Base-by-base conservation (phyloP, 2,329 filamentous ascomycete species). In the Diaporthe sp. region DNA sequence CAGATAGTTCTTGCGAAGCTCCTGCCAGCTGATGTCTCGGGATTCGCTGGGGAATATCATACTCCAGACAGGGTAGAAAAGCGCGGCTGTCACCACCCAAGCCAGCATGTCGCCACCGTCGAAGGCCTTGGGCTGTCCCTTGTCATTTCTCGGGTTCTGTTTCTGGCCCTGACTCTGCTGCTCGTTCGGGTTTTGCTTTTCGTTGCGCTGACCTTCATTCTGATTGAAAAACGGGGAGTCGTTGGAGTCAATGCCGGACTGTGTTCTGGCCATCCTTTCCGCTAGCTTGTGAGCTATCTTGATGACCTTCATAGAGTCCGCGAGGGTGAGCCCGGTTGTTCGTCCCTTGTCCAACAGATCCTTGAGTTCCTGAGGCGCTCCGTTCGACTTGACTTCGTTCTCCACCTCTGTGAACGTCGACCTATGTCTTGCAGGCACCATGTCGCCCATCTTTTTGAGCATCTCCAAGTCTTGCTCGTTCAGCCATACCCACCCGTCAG, bases 1-100 rank as follows among this genome's bases (percentile, higher is more conserved):
- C 76, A 99, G 88, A 88, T 98, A 98, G 42, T 95, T 97, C 79
- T 92, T 96, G 77, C 94, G 89, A 85, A 99, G 95, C 85, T 99
- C 97, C 85, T 99, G 96, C 95, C 95, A 99, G 72, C 97, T 98
- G 75, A 99, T 98, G 82, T 99, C 96, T 80, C 92, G 82, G 15
- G 81, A 81, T 77, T 88, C 86, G 67, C 80, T 79, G 30, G 84
- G 84, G 77, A 87, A 85, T 35, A 86, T 78, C 77, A 84, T 84
- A 70, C 82, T 82, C 68, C 85, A 83, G 71, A 87, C 77, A 5
- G 85, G 84, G 70, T 82, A 84, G 73, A 87, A 85, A 10, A 89
- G 79, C 57, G 86, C 85, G 77, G 85, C 88, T 10, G 86, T 83
- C 25, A 87, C 61, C 30, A 79, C 79, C 72, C 84, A 85, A 35